These are phyloP conservation scores for Tricladium varicosporioides DNA, from an alignment of 2,329 filamentous ascomycete genomes.

Conservation along the genomic window DNA sequence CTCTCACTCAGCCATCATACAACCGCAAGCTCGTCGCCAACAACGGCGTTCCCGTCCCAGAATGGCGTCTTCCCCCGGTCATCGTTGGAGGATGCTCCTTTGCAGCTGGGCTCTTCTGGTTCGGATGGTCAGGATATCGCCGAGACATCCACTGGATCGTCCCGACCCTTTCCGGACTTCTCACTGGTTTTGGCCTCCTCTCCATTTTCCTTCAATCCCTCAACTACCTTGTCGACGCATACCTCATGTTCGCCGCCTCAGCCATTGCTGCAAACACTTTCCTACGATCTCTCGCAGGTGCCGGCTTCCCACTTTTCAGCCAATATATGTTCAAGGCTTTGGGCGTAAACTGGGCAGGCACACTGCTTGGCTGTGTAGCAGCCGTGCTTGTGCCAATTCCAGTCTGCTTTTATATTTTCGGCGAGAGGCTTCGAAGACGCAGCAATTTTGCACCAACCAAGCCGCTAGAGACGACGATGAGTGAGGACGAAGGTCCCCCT, in stretches of 20 bases:
- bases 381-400: conserved; percentile 59
- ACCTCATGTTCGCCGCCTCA: conserved; percentile 62
- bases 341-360: conserved; percentile 61
- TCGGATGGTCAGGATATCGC: conserved; percentile 63
- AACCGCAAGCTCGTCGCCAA: conserved; percentile 66
- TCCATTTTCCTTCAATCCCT: conserved; percentile 78
- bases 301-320: conserved; percentile 77
- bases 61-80: conserved; percentile 64
- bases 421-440: conserved; percentile 52
- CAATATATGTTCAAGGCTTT: conserved; percentile 65
- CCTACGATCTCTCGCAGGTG: conserved; percentile 73
- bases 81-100: conserved; percentile 60
- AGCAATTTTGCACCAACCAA: conserved; percentile 55
- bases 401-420: conserved; percentile 60
- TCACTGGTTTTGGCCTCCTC: conserved; percentile 74
- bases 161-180: conserved; percentile 58
- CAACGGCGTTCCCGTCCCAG: conserved; percentile 61
- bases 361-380: conserved; percentile 60
- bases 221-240: conserved; percentile 79
- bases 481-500: conserved; percentile 20
- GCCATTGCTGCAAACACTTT: conserved; percentile 83
- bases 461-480: conserved; percentile 11
- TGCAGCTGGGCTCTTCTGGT: conserved; percentile 70
- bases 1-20: conserved; percentile 65
- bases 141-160: conserved; percentile 61